Base-by-base conservation (phyloP, 768 basidiomycete genomes). In the Suillus decipiens region DNA sequence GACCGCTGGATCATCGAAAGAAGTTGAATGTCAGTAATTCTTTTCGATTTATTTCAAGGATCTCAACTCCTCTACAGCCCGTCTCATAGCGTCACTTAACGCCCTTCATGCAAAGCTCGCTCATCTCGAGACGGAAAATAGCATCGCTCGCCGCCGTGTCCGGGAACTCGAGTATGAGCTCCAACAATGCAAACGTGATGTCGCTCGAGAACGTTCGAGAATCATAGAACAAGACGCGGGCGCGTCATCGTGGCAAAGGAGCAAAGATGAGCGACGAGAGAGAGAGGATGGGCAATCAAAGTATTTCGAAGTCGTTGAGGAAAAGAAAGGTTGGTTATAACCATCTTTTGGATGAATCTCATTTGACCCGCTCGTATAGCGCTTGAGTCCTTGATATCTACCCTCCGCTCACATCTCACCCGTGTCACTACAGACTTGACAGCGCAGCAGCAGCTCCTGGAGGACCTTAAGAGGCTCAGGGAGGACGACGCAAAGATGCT, bases 161-260 rank as follows among this genome's bases (percentile, higher is more conserved):
- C 78, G 87, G 42, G 95, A 96, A 70, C 82, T 97, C 2, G 95
- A 97, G 75, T 79, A 83, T 61, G 95, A 96, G 72, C 81, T 97
- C 7, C 93, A 96, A 65, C 84, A 84, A 15, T 92, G 91, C 67
- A 92, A 90, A 71, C 82, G 84, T n/a, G 90, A 95, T 51, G 89
- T 92, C 2, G 84, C 82, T 1, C 78, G 80, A 61, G 92, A 94
- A 71, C 83, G 90, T 15, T 87, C 87, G 3, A 77, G 85, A 31
- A 79, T 90, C 14, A 75, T 86, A 39, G 85, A 88, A 60, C 85
- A 88, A 63, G 83, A 85, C 34, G 54, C 41, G 15, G 55, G 63
- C 12, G 75, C 76, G 50, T 70, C 71, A 17, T 67, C 75, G 0
- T 65, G 62, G 12, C 66, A 65, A 53, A 73, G 73, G 1, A 62